Evolutionary conservation across 1,284 basidiomycete species (phyloP).

Genomic region (Ceratobasidium sp.): DNA sequence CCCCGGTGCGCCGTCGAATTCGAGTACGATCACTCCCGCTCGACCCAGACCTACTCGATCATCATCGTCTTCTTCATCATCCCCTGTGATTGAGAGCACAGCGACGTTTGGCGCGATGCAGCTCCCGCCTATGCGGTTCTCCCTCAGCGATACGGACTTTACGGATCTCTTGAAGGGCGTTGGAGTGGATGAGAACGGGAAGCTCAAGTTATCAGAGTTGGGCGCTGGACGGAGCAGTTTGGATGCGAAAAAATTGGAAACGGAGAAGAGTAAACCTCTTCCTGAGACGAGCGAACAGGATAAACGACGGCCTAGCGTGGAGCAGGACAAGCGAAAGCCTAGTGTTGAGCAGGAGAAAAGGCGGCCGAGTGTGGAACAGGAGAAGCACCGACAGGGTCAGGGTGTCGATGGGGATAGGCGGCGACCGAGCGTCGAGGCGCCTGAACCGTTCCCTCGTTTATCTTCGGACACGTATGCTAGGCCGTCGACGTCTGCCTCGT

Average conservation of each 20-base stretch:
- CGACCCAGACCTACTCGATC: slow-evolving; percentile 25
- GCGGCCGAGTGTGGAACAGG: neutral
- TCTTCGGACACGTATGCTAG: slow-evolving; percentile 1
- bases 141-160: slow-evolving; percentile 82
- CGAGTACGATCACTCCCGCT: neutral
- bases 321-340: neutral
- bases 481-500: neutral
- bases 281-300: slow-evolving; percentile 36
- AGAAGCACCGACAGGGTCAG: neutral
- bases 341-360: neutral
- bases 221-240: slow-evolving; percentile 9
- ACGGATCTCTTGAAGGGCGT: slow-evolving; percentile 59
- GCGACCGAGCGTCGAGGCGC: slow-evolving; percentile 1
- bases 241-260: neutral
- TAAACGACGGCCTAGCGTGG: slow-evolving; percentile 20
- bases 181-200: slow-evolving; percentile 42
- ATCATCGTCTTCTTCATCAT: slow-evolving; percentile 25
- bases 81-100: slow-evolving; percentile 59
- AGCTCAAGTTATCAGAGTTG: slow-evolving; percentile 6
- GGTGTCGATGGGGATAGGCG: neutral
- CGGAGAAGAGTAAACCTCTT: slow-evolving; percentile 1
- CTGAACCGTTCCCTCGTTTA: neutral
- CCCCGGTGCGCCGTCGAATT: neutral
- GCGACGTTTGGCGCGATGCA: slow-evolving; percentile 82
- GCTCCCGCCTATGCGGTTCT: slow-evolving; percentile 82